Conservation (phyloP, 176 grass and related monocot genomes). For the Aegilops umbellulata region DNA sequence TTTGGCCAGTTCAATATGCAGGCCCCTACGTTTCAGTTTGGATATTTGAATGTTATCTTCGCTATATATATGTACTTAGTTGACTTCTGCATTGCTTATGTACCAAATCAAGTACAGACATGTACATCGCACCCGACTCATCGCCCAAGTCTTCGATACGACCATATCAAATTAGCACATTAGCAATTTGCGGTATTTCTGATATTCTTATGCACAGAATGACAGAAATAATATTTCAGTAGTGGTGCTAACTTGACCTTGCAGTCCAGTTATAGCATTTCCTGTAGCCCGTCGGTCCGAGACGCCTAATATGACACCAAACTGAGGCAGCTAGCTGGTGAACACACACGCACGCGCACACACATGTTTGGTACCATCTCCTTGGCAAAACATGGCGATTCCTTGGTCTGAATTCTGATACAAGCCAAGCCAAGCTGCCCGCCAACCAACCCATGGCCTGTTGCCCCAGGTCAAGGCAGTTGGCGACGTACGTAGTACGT, state of each 20-base stretch:
- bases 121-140: constrained; percentile 20
- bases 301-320: not conserved
- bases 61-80: not conserved
- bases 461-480: constrained; percentile 34
- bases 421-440: constrained; percentile 17
- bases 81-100: constrained; percentile 13
- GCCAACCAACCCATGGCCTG: not conserved
- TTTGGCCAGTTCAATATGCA: not conserved
- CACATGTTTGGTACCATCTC: not conserved
- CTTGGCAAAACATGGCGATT: not conserved
- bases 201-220: not conserved
- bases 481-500: not conserved
- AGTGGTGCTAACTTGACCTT: not conserved
- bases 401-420: not conserved
- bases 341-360: not conserved
- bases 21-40: not conserved
- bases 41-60: constrained; percentile 4
- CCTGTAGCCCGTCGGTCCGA: not conserved
- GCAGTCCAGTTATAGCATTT: not conserved
- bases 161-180: constrained; percentile 10
- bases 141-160: constrained; percentile 7
- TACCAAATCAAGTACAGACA: not conserved
- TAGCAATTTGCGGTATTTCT: not conserved
- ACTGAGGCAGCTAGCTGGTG: not conserved
- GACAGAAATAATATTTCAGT: not conserved